These are phyloP conservation scores for Tanozyma kutaoensis DNA, from an alignment of 805 yeast species.

Conservation along the genomic window DNA sequence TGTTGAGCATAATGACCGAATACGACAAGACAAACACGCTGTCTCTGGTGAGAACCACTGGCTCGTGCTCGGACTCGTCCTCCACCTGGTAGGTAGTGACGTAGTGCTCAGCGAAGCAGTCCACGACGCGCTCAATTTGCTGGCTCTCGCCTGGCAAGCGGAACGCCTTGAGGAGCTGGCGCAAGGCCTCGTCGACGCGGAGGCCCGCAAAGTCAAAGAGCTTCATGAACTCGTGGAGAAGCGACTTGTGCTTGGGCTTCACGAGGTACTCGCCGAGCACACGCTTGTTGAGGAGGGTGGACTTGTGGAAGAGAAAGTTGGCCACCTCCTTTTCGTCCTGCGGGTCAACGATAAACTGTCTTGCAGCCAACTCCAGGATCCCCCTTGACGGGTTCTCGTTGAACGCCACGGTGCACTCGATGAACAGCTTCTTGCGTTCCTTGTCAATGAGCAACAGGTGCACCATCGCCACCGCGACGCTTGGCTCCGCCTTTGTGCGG, in stretches of 20 bases:
- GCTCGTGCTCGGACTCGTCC: conserved; percentile 18
- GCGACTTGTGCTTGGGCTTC: conserved; percentile 49
- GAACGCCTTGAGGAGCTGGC: conserved; percentile 69
- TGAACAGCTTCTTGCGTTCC: conserved; percentile 58
- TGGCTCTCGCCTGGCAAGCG: conserved; percentile 96
- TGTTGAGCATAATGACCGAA: conserved; percentile 87
- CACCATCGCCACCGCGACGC: conserved; percentile 1
- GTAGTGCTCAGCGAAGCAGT: conserved; percentile 72
- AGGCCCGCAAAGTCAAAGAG: conserved; percentile 63
- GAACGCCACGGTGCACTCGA: conserved; percentile 60
- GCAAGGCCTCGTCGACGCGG: conserved; percentile 87
- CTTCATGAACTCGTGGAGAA: conserved; percentile 52
- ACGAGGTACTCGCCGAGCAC: conserved; percentile 79
- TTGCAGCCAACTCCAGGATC: conserved; percentile 44
- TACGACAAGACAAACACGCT: conserved; percentile 83
- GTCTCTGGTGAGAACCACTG: conserved; percentile 65
- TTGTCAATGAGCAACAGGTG: conserved; percentile 24
- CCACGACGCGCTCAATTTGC: conserved; percentile 87
- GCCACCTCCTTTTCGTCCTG: conserved; percentile 55
- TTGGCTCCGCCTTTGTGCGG: conserved; percentile 20
- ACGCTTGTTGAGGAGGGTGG: conserved; percentile 77
- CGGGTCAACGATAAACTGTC: conserved; percentile 42
- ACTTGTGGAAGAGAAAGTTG: conserved; percentile 58
- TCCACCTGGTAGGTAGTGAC: conserved; percentile 17
- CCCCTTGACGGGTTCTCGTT: conserved; percentile 76